Evolutionary conservation across 2,329 filamentous ascomycete genomes (phyloP), one percentile per base, ranked within the genome.

Genomic region (Paraphaeosphaeria minitans): DNA sequence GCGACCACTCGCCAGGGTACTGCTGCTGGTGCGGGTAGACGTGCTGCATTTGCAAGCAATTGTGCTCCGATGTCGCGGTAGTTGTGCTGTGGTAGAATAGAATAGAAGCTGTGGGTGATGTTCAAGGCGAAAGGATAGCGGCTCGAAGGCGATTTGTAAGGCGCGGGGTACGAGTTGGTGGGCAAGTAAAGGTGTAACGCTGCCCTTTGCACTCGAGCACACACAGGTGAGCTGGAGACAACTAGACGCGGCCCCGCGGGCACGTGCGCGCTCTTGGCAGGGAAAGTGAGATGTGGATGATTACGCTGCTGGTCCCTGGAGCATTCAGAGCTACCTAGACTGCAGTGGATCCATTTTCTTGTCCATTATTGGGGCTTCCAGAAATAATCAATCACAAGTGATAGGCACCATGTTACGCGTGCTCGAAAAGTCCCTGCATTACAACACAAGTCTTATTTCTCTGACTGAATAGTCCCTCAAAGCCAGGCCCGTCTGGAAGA

Each of bases 11-110:
- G 61, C 70, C 67, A 61, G 87, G 85, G 63, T 80, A 81, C 49
- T 83, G 80, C 74, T 88, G 86, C 74, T 87, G 85, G 65, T 87
- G 85, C 56, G 84, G 83, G 75, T 86, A 87, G 74, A 86, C 80
- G 80, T 87, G 85, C 75, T 86, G 84, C 75, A 82, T 81, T 77
- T 82, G 66, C 64, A 63, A 66, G 66, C 55, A 58, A 53, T 60
- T 31, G 54, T 48, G 45, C 46, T 53, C 16, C 51, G 16, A 54
- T 61, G 55, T 54, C 16, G 49, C 47, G 47, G 52, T 55, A 59
- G 49, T 43, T 31, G 52, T 55, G 46, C 53, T 35, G 57, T 43
- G 29, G 46, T 50, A 48, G 47, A 49, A 42, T 50, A 48, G 47
- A 52, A 42, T 43, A 35, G 24, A 51, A n/a, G 21, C 22, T 12